A percentile compares a stretch with the other conserved stretches of the same genome.
Evolutionary conservation across 129 eudicot genomes (phyloP).

Genomic region (Pseudognaphalium luteoalbum): DNA sequence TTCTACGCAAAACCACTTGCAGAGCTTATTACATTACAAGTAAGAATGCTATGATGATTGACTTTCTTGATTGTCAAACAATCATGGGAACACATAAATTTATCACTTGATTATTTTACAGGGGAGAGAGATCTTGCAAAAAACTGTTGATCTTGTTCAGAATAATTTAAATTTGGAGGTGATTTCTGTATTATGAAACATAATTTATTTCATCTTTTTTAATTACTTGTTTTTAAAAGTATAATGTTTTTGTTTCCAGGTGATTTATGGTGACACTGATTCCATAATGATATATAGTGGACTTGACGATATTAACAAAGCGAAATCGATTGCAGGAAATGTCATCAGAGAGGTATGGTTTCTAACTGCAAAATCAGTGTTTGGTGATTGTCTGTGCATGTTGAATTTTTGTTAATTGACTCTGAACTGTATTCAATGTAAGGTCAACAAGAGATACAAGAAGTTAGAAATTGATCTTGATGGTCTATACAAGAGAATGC

Average conservation of each 20-base stretch:
- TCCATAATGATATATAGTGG: conserved; percentile 97
- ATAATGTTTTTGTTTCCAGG: conserved; percentile 45
- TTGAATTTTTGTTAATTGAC: conserved; percentile 3
- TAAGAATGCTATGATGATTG: conserved; percentile 27
- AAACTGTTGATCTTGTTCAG: conserved; percentile 95
- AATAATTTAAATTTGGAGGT: conserved; percentile 88
- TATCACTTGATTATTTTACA: conserved; percentile 32
- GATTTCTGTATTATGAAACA: conserved; percentile 2
- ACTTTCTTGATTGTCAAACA: background rate
- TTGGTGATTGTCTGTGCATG: background rate
- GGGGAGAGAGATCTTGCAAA: conserved; percentile 99
- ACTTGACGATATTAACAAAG: conserved; percentile 83
- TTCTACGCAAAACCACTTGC: conserved; percentile 98
- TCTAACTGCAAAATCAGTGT: background rate
- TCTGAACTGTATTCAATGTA: conserved; percentile 6
- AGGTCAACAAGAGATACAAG: conserved; percentile 96
- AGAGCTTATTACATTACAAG: conserved; percentile 90
- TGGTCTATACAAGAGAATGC: conserved; percentile 97
- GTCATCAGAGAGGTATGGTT: conserved; percentile 87
- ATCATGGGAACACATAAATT: conserved; percentile 10
- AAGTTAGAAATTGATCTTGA: conserved; percentile 96
- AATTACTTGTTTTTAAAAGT: conserved; percentile 20
- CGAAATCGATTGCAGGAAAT: conserved; percentile 74
- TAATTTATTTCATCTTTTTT: background rate
- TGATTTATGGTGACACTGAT: conserved; percentile 98